Conservation (phyloP, 2,329 filamentous ascomycete species). For the Penicillium italicum region DNA sequence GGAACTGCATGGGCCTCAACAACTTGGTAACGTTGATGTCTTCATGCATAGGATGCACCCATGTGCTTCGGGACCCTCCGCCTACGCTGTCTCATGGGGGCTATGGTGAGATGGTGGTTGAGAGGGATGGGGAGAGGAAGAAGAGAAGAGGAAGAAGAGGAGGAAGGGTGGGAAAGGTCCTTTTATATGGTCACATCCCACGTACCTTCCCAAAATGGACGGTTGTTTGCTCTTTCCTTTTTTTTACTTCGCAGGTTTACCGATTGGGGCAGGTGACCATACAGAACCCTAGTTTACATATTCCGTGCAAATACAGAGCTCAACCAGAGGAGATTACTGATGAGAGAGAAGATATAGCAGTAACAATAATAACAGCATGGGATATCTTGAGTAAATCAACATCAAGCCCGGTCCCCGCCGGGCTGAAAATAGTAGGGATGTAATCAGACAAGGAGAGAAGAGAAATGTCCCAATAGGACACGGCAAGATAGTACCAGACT, state of each 20-base stretch:
- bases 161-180: background rate
- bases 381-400: conserved; percentile 21
- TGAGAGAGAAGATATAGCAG: background rate
- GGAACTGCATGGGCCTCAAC: background rate
- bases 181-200: background rate
- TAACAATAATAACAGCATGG: conserved; percentile 17
- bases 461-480: background rate
- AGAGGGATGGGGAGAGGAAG: background rate
- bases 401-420: conserved; percentile 3
- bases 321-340: no score
- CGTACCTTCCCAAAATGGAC: background rate
- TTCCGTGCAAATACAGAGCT: background rate
- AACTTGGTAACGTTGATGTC: background rate
- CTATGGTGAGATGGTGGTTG: background rate
- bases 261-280: background rate
- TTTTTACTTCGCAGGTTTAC: background rate
- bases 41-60: background rate
- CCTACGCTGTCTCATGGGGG: background rate
- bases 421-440: background rate
- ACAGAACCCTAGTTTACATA: background rate
- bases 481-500: conserved; percentile 7
- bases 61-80: background rate
- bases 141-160: background rate
- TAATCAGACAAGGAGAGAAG: conserved; percentile 13
- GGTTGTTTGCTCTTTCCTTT: background rate